phyloP scores from a whole-genome alignment of 805 yeast genomes.

The Monosporozyma unispora region DNA sequence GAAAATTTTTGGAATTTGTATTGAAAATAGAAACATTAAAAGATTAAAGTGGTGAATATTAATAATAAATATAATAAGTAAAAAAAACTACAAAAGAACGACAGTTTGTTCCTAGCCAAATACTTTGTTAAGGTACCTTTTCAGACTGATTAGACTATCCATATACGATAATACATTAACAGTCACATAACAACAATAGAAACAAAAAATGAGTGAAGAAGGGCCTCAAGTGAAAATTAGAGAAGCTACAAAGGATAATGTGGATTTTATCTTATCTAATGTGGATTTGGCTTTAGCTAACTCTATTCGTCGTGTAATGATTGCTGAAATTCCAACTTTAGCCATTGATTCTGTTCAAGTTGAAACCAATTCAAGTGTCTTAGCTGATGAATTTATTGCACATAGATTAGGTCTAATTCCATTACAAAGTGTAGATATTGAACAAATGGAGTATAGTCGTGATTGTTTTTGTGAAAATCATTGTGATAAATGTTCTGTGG shows the following conservation, averaged over 20 bases:
- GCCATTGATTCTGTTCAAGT: slow-evolving; percentile 96
- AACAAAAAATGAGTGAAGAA: slow-evolving; percentile 24
- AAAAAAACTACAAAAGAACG: neutral
- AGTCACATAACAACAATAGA: too few species aligned
- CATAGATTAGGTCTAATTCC: slow-evolving; percentile 94
- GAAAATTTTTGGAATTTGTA: neutral
- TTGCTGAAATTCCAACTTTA: slow-evolving; percentile 93
- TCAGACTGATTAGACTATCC: neutral
- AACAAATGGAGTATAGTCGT: slow-evolving; percentile 74
- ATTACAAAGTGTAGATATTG: slow-evolving; percentile 73
- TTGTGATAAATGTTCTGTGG: slow-evolving; percentile 91
- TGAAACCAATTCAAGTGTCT: slow-evolving; percentile 82
- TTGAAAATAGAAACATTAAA: neutral
- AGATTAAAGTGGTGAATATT: neutral
- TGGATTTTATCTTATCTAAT: slow-evolving; percentile 79
- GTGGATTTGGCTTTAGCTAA: slow-evolving; percentile 88
- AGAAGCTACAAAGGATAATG: slow-evolving; percentile 74
- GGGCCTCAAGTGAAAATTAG: slow-evolving; percentile 81
- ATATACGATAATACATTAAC: neutral
- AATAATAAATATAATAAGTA: neutral
- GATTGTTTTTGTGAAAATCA: slow-evolving; percentile 98
- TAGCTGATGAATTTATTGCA: slow-evolving; percentile 94
- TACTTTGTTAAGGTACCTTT: neutral
- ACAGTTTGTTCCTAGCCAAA: neutral
- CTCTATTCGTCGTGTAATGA: slow-evolving; percentile 82